phyloP scores from a whole-genome alignment of 2,329 filamentous ascomycete species.

The Coniochaeta ligniaria region DNA sequence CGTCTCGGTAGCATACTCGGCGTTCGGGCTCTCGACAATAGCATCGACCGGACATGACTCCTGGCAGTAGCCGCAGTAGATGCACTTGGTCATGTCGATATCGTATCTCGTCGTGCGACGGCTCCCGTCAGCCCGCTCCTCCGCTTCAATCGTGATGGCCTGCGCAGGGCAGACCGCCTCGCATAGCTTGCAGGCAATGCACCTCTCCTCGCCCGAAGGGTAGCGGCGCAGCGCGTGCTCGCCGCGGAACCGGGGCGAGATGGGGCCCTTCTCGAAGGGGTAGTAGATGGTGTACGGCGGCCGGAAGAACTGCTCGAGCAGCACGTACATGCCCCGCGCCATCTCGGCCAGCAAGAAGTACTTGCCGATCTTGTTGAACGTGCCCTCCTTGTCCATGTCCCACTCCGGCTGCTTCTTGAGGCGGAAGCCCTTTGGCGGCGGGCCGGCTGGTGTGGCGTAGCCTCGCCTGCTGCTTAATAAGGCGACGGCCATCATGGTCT shows the following conservation, averaged over 20 bases:
- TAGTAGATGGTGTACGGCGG: conserved; percentile 99
- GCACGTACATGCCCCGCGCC: conserved; percentile 94
- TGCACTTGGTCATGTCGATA: conserved; percentile 99
- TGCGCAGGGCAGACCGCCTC: conserved; percentile 94
- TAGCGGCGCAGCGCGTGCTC: conserved; percentile 96
- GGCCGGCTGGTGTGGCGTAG: conserved; percentile 66
- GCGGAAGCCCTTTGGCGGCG: conserved; percentile 76
- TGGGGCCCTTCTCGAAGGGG: conserved; percentile 97
- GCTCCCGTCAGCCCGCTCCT: conserved; percentile 93
- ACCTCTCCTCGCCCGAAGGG: conserved; percentile 95
- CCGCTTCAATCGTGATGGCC: conserved; percentile 98
- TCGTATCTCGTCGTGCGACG: conserved; percentile 95
- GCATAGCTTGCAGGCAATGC: conserved; percentile 99
- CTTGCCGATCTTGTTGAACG: conserved; percentile 77
- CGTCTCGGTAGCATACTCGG: conserved; percentile 57
- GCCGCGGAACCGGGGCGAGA: conserved; percentile 95
- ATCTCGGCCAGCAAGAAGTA: conserved; percentile 97
- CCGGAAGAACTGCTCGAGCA: conserved; percentile 96
- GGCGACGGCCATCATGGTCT: conserved; percentile 9
- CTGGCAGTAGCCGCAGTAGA: conserved; percentile 99
- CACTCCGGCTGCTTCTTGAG: conserved; percentile 66
- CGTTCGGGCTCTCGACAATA: conserved; percentile 60
- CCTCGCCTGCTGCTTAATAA: conserved; percentile 15
- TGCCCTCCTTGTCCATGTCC: conserved; percentile 71
- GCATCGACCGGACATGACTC: conserved; percentile 98